Conservation (phyloP, 441 rosid species). For the Euphorbia corollata region DNA sequence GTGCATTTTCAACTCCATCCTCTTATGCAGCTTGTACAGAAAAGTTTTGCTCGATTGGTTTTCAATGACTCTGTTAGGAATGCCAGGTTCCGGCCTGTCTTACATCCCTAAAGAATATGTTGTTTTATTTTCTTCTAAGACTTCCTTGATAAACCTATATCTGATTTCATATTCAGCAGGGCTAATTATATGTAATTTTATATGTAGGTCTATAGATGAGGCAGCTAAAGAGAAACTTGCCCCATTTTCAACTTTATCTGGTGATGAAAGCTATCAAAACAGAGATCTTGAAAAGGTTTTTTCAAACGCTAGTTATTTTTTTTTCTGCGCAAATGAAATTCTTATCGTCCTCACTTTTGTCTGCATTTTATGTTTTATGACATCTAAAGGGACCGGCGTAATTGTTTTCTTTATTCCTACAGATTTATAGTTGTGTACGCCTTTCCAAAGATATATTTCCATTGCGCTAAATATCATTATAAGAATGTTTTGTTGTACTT, state of each 20-base stretch:
- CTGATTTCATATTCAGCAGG: neutral
- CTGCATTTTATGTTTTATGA: neutral
- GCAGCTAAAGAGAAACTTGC: conserved; percentile 66
- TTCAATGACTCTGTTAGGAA: conserved; percentile 73
- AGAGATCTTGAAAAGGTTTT: conserved; percentile 95
- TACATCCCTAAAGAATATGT: neutral
- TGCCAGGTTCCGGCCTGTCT: conserved; percentile 46
- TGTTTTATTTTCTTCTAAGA: neutral
- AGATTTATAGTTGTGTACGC: neutral
- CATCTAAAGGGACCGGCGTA: neutral
- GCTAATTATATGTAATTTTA: conserved; percentile 14
- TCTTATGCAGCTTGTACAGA: conserved; percentile 85
- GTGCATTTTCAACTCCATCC: conserved; percentile 4
- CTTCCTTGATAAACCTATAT: too few relatives aligned
- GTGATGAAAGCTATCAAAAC: conserved; percentile 85
- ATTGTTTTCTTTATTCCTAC: neutral
- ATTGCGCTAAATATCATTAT: neutral
- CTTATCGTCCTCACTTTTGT: neutral
- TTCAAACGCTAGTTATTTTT: neutral
- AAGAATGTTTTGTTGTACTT: neutral
- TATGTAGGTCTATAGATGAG: conserved; percentile 69
- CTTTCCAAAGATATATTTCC: neutral
- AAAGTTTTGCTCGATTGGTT: conserved; percentile 86
- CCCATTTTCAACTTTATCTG: conserved; percentile 62
- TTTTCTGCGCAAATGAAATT: neutral